A percentile compares a stretch with the other conserved stretches of the same genome.
phyloP scores from a whole-genome alignment of 1,284 basidiomycete genomes.

The Amylostereum chailletii region DNA sequence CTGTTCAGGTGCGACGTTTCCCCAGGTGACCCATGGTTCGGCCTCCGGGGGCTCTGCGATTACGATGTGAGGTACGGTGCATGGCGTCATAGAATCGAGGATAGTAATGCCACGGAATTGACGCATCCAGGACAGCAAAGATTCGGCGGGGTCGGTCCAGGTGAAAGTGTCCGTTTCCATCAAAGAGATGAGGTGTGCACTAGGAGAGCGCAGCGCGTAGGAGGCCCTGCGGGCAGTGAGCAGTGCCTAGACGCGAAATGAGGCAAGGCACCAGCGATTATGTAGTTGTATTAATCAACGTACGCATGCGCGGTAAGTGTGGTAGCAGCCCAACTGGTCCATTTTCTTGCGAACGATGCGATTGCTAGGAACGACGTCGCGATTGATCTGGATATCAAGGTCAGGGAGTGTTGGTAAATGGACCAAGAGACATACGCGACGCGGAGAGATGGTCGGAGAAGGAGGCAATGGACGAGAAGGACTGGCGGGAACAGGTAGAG shows the following conservation, averaged over 20 bases:
- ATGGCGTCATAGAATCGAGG: conserved; percentile 35
- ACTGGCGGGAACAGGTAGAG: too few relatives aligned
- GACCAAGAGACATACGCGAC: too few relatives aligned
- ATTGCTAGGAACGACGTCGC: not conserved
- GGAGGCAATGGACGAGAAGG: too few relatives aligned
- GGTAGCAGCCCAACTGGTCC: not conserved
- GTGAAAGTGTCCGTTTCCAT: conserved; percentile 23
- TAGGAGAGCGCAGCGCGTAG: conserved; percentile 21
- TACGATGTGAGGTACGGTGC: conserved; percentile 39
- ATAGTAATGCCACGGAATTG: conserved; percentile 24
- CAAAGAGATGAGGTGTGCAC: conserved; percentile 21
- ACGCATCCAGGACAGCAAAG: conserved; percentile 18
- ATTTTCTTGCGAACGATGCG: not conserved
- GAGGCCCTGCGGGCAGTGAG: conserved; percentile 21
- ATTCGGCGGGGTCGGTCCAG: conserved; percentile 40
- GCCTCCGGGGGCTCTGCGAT: conserved; percentile 32
- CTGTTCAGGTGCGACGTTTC: conserved; percentile 2
- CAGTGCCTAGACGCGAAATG: conserved; percentile 10
- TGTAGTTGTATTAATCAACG: not conserved
- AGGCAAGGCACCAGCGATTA: not conserved
- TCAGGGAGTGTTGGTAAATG: not conserved
- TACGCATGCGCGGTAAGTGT: conserved; percentile 1
- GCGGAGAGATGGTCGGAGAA: too few relatives aligned
- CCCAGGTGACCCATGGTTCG: conserved; percentile 20
- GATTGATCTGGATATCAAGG: not conserved